Percentiles rank a stretch among this genome's conserved stretches.
These are phyloP conservation scores for Phoma sp. DNA, from an alignment of 2,329 filamentous ascomycete species.

Conservation along the genomic window DNA sequence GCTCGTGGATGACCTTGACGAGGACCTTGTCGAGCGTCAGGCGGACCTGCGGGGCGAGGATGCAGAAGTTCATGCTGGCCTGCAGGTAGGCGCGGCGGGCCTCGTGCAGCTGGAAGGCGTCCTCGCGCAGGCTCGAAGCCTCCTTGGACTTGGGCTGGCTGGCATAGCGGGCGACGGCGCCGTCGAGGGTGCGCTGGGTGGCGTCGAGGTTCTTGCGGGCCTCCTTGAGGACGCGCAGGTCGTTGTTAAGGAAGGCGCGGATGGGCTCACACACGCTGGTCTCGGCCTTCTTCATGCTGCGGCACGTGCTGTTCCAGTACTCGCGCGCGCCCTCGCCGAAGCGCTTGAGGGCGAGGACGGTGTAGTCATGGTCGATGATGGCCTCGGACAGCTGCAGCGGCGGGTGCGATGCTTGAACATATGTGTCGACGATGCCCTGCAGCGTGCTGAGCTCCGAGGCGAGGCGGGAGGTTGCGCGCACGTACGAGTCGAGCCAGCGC, in stretches of 20 bases:
- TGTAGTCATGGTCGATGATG: conserved; percentile 93
- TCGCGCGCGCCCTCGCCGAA: conserved; percentile 86
- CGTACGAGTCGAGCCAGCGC: conserved; percentile 82
- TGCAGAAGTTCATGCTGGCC: conserved; percentile 91
- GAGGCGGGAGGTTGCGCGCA: conserved; percentile 67
- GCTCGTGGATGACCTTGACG: conserved; percentile 81
- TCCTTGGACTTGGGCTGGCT: conserved; percentile 92
- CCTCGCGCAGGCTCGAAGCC: conserved; percentile 85
- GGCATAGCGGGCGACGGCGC: conserved; percentile 79
- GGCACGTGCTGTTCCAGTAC: conserved; percentile 80
- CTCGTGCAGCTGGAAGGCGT: conserved; percentile 95
- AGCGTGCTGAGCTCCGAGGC: conserved; percentile 72
- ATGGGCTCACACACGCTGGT: conserved; percentile 80
- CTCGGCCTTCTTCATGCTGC: conserved; percentile 79
- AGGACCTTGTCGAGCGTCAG: conserved; percentile 84
- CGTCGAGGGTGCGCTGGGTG: conserved; percentile 84
- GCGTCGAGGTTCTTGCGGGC: conserved; percentile 75
- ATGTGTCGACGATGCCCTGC: conserved; percentile 79
- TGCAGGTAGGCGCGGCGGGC: conserved; percentile 88
- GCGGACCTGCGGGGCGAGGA: conserved; percentile 84
- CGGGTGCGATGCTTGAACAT: conserved; percentile 77
- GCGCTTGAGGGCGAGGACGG: conserved; percentile 81
- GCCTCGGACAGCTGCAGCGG: conserved; percentile 78
- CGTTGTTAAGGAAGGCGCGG: conserved; percentile 75
- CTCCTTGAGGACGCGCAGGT: conserved; percentile 87